These are phyloP conservation scores for Ettlia oleoabundans DNA, from an alignment of 139 green algal genomes.

Conservation along the genomic window DNA sequence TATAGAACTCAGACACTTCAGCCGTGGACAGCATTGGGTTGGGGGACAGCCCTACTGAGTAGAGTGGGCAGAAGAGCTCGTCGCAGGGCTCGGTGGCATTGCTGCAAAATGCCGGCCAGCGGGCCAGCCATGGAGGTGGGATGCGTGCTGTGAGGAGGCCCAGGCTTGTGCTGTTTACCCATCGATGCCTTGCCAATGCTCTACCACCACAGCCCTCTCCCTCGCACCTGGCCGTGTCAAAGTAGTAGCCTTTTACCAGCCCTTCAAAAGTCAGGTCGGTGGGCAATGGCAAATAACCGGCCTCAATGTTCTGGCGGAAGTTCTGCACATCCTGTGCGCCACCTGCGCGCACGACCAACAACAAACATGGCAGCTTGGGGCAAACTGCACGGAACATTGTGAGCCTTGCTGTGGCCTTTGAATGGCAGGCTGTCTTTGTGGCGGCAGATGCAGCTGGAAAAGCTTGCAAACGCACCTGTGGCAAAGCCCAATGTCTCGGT, in stretches of 20 bases:
- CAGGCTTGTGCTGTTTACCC: neutral
- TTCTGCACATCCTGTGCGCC: slow-evolving; percentile 37
- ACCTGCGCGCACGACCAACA: neutral
- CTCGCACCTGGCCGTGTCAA: slow-evolving; percentile 3
- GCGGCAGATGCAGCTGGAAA: neutral
- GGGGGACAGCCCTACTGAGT: slow-evolving; percentile 13
- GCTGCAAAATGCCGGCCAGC: neutral
- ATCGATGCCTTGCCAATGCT: neutral
- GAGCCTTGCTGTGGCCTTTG: too few species aligned
- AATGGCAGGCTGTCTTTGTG: too few species aligned
- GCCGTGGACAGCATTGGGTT: slow-evolving; percentile 18
- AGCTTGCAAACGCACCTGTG: neutral
- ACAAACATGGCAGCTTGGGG: neutral
- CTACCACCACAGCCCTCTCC: neutral
- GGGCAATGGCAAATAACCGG: slow-evolving; percentile 23
- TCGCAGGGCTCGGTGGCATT: slow-evolving; percentile 19
- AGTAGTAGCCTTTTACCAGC: slow-evolving; percentile 33
- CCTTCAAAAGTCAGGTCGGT: slow-evolving; percentile 28
- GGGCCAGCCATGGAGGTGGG: neutral
- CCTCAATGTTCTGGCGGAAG: slow-evolving; percentile 34
- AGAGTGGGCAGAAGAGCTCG: slow-evolving; percentile 46
- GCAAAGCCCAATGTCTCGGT: neutral
- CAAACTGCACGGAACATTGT: too few species aligned
- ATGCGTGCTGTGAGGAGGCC: neutral
- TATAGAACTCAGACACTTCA: neutral